phyloP scores from a whole-genome alignment of 73 alveolate species.

The Tetrahymena malaccensis region DNA sequence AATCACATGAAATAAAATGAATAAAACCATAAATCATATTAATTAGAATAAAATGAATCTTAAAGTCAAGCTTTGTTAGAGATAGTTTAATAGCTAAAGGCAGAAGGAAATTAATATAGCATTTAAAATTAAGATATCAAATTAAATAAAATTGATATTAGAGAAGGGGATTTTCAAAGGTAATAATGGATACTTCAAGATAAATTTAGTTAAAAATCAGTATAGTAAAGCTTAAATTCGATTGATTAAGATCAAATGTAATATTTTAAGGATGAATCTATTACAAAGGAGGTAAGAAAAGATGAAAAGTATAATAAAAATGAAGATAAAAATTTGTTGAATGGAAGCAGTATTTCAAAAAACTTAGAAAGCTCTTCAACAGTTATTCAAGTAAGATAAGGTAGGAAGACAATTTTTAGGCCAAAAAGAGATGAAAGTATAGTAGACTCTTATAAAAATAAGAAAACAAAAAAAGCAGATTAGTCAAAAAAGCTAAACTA shows the following conservation, averaged over 20 bases:
- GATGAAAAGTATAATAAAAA: background rate
- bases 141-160: background rate
- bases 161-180: background rate
- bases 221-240: background rate
- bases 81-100: background rate
- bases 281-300: background rate
- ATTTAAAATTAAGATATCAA: background rate
- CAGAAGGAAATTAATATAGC: background rate
- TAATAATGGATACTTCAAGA: background rate
- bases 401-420: background rate
- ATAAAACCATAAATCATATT: no score
- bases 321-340: background rate
- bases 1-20: background rate
- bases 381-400: background rate
- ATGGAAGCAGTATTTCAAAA: background rate
- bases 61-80: background rate
- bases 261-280: background rate
- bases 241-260: background rate
- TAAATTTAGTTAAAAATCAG: background rate
- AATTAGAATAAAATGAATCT: background rate
- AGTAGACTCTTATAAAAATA: background rate
- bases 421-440: background rate
- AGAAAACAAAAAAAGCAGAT: background rate
- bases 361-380: background rate
- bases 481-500: background rate